Percentiles rank a stretch among this genome's conserved stretches.
These are phyloP conservation scores for Eremothecium coryli DNA, from an alignment of 1,139 yeast genomes.

Conservation along the genomic window DNA sequence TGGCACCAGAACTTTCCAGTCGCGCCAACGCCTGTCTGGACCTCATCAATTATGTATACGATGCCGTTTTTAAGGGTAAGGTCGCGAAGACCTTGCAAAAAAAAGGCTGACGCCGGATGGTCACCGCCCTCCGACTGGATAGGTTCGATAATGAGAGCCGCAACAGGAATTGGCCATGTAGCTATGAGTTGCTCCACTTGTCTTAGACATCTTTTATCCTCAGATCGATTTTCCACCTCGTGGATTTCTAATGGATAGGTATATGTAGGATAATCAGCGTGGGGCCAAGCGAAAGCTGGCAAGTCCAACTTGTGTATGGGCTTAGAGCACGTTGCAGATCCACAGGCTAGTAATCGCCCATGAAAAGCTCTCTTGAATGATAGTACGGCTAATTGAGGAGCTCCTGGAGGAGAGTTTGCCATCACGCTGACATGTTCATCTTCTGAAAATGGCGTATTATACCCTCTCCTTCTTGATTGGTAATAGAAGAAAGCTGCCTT, in stretches of 20 bases:
- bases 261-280: constrained; percentile 60
- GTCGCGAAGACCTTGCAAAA: constrained; percentile 59
- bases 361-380: constrained; percentile 69
- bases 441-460: constrained; percentile 39
- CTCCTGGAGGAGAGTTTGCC: constrained; percentile 59
- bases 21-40: constrained; percentile 70
- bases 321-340: constrained; percentile 64
- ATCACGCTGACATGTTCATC: constrained; percentile 56
- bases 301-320: constrained; percentile 68
- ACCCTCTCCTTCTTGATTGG: constrained; percentile 50
- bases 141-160: constrained; percentile 65
- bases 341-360: constrained; percentile 66
- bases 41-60: constrained; percentile 61
- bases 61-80: constrained; percentile 49
- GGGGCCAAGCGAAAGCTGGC: constrained; percentile 73
- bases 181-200: constrained; percentile 46
- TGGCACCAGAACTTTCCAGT: constrained; percentile 68
- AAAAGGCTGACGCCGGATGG: constrained; percentile 50
- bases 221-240: constrained; percentile 44
- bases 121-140: constrained; percentile 75
- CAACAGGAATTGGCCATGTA: constrained; percentile 44
- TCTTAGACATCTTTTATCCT: constrained; percentile 53
- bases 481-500: constrained; percentile 74
- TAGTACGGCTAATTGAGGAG: constrained; percentile 56
- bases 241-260: constrained; percentile 54